These are phyloP conservation scores for Carex pumila DNA, from an alignment of 176 grass and related monocot genomes.

Conservation along the genomic window DNA sequence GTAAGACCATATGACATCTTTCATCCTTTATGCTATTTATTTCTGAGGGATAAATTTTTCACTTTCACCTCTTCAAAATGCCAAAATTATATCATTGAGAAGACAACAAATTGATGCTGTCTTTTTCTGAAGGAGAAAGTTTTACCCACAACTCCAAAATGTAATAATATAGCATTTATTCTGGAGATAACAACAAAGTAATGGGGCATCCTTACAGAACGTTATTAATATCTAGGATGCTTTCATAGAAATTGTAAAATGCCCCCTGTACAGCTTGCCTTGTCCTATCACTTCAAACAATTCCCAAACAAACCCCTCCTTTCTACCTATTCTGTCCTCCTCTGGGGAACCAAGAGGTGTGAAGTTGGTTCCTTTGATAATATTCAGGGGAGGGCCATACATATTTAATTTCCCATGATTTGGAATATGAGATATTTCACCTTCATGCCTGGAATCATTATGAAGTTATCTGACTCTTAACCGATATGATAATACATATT, in stretches of 20 bases:
- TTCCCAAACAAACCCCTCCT: not conserved
- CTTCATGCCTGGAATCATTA: not conserved
- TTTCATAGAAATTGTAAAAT: not conserved
- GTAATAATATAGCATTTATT: not conserved
- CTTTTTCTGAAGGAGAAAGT: not conserved
- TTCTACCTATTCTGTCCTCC: not conserved
- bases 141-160: not conserved
- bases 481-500: not conserved
- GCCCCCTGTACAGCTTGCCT: not conserved
- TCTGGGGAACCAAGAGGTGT: not conserved
- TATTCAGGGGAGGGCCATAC: not conserved
- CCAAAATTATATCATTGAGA: not conserved
- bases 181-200: not conserved
- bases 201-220: not conserved
- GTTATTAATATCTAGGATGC: not conserved
- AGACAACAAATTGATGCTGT: not conserved
- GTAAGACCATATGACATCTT: constrained; percentile 40
- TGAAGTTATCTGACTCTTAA: not conserved
- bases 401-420: not conserved
- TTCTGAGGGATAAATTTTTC: not conserved
- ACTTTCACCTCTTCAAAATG: not conserved
- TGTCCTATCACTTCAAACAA: not conserved
- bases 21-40: not conserved
- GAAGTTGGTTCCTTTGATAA: not conserved
- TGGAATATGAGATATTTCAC: not conserved